A percentile compares a stretch with the other conserved stretches of the same genome.
Conservation (phyloP, 176 grass and related monocot genomes). For the Tuctoria greenei region DNA sequence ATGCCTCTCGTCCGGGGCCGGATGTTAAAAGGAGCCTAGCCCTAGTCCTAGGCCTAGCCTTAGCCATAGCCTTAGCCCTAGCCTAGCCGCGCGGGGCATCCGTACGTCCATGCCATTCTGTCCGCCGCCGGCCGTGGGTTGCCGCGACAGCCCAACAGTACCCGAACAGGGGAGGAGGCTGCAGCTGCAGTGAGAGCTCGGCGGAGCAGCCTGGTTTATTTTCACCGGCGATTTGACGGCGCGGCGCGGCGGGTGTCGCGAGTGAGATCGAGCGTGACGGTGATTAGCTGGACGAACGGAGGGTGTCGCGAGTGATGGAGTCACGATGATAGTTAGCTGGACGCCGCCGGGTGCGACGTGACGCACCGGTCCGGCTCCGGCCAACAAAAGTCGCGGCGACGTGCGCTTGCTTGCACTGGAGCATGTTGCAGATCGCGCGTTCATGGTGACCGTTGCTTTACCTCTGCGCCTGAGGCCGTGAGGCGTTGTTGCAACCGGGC, state of each 20-base stretch:
- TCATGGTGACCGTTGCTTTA: too few species aligned
- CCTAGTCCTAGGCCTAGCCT: too few species aligned
- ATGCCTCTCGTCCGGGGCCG: not conserved
- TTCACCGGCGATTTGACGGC: not conserved
- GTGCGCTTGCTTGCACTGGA: not conserved
- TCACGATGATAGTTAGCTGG: too few species aligned
- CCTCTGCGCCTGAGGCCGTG: too few species aligned
- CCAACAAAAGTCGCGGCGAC: not conserved
- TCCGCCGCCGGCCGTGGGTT: not conserved
- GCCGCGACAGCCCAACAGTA: constrained; percentile 14
- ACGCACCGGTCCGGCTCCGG: not conserved
- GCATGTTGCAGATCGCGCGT: too few species aligned
- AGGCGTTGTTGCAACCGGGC: not conserved
- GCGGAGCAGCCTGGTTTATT: not conserved
- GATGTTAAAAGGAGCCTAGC: not conserved
- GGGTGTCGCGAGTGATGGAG: too few species aligned
- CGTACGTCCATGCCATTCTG: constrained; percentile 7
- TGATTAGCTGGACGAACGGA: not conserved
- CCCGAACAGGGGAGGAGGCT: not conserved
- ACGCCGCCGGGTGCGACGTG: not conserved
- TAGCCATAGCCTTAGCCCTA: too few species aligned
- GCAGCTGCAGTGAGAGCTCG: too few species aligned
- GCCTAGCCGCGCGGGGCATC: not conserved
- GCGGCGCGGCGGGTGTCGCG: not conserved
- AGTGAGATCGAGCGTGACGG: not conserved